These are phyloP conservation scores for Arthroderma uncinatum DNA, from an alignment of 2,329 filamentous ascomycete genomes.

Conservation along the genomic window DNA sequence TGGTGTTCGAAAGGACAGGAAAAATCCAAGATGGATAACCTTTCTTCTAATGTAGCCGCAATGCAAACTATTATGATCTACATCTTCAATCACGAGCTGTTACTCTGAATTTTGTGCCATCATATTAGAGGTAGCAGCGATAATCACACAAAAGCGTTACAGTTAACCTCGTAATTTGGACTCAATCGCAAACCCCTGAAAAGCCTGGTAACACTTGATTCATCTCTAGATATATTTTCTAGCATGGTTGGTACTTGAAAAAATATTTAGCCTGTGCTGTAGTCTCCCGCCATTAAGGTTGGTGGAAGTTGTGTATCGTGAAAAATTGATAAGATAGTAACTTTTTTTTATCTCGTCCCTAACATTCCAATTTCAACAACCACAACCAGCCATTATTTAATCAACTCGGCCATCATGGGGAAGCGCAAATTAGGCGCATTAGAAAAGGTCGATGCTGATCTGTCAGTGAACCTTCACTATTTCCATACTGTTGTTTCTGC, in stretches of 20 bases:
- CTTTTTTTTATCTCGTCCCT: not conserved
- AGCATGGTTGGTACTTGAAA: not conserved
- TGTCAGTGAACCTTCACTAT: constrained; percentile 40
- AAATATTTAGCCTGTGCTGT: not conserved
- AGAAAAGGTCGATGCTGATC: constrained; percentile 88
- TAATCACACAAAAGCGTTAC: not conserved
- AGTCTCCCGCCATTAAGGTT: not conserved
- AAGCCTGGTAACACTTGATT: not conserved
- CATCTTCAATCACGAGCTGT: not conserved
- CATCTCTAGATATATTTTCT: not conserved
- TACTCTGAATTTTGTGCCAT: not conserved
- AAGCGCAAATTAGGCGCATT: constrained; percentile 85
- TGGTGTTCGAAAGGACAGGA: constrained; percentile 5
- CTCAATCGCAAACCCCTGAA: too few relatives aligned
- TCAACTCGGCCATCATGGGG: constrained; percentile 44
- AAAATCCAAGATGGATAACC: constrained; percentile 13
- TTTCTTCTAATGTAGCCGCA: constrained; percentile 15
- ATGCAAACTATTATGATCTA: constrained; percentile 13
- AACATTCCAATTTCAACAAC: not conserved
- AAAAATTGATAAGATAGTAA: constrained; percentile 6
- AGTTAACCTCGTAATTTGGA: not conserved
- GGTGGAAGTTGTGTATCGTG: not conserved
- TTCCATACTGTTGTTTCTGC: not conserved
- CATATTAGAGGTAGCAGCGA: not conserved
- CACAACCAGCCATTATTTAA: constrained; percentile 46